Evolutionary conservation across 495 filamentous ascomycete species (phyloP).

Genomic region (Neurospora pannonica): DNA sequence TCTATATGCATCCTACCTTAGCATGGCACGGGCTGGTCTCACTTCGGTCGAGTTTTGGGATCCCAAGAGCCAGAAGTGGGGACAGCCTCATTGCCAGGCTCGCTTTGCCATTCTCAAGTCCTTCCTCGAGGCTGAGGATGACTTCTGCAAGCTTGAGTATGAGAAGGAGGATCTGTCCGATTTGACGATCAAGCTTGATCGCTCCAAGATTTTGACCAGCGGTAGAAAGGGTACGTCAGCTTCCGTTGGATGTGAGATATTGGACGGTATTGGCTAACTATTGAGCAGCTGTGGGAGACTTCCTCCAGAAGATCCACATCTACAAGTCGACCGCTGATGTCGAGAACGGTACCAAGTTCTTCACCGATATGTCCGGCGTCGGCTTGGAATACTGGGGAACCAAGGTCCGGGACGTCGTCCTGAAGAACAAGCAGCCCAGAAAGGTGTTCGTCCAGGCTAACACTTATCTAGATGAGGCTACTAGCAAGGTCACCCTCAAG

Average conservation of each 20-base stretch:
- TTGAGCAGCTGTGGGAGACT: conserved; percentile 66
- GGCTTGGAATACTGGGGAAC: conserved; percentile 68
- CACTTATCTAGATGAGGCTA: conserved; percentile 56
- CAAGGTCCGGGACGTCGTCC: conserved; percentile 65
- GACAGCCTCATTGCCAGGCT: conserved; percentile 90
- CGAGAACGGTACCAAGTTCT: conserved; percentile 62
- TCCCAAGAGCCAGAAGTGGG: conserved; percentile 81
- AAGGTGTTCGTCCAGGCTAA: conserved; percentile 97
- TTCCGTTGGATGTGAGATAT: background rate
- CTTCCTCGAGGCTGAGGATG: conserved; percentile 75
- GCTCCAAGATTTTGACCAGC: conserved; percentile 64
- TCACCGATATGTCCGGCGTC: conserved; percentile 73
- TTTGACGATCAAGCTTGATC: conserved; percentile 69
- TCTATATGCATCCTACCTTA: conserved; percentile 74
- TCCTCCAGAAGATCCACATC: conserved; percentile 83
- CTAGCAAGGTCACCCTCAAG: conserved; percentile 66
- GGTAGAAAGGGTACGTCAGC: conserved; percentile 40
- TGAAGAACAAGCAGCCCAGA: conserved; percentile 79
- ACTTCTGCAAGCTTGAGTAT: conserved; percentile 73
- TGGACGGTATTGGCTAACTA: conserved; percentile 1
- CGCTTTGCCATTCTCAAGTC: conserved; percentile 79
- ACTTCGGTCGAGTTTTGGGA: conserved; percentile 83
- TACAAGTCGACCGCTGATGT: conserved; percentile 89
- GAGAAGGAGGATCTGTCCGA: conserved; percentile 69
- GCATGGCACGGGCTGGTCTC: conserved; percentile 86